Base-by-base conservation (phyloP, 192 early-diverging fungal species). In the Kappamyces sp. region DNA sequence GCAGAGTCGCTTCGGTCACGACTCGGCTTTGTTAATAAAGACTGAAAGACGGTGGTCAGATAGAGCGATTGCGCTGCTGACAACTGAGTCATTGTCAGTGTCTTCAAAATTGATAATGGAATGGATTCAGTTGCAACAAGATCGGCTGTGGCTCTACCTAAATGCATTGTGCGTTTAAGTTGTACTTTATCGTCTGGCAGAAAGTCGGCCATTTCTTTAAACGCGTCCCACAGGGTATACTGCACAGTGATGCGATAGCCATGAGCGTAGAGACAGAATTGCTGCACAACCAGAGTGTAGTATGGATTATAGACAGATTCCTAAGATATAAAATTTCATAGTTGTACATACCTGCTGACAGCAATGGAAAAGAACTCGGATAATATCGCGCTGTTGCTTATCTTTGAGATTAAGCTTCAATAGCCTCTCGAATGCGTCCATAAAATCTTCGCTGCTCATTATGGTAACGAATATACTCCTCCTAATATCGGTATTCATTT, bases 401-500 rank as follows among this genome's bases (percentile, higher is more conserved):
- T 88, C 84, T 53, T 89, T 93, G 48, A 99, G 72, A 45, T 78
- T 76, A 39, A 99, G 75, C 72, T 87, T 85, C 54, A 87, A 69
- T 29, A 99, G 72, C 36, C 86, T 77, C 62, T 97, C 88, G 66
- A 89, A 91, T 1, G 90, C 90, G 64, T 99, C 96, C 9, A 91
- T 70, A 65, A 90, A 99, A 68, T 97, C 94, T 67, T 94, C 92
- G 67, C 86, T 86, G 69, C 86, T 84, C 84, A 97, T 90, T 35
- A 97, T 68, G 4, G 85, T 82, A 12, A 97, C 79, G 78, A 99
- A 99, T 59, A 99, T 88, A 62, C 82, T 88, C 57, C 89, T 70
- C 30, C 94, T 78, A 15, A 96, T 76, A 62, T 97, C 96, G 4
- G 96, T 99, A 76, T 95, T 97, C 93, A 99, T 96, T 59, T 88